phyloP scores from a whole-genome alignment of 1,284 basidiomycete genomes.

The Afroboletus lepidellus region DNA sequence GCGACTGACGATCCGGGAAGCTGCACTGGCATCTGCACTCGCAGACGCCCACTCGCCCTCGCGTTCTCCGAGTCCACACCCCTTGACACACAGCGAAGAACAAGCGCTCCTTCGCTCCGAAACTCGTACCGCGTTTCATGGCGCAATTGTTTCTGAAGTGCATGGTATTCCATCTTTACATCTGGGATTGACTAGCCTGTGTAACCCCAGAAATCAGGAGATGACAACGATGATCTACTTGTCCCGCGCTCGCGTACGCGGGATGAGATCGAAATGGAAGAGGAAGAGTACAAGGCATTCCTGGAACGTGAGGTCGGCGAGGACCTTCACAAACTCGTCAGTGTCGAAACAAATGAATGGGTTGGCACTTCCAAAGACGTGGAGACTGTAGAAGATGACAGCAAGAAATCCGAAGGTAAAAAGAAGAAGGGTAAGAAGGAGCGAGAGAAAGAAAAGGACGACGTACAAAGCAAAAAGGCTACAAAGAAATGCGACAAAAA shows the following conservation, averaged over 20 bases:
- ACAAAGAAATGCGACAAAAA: constrained; percentile 36
- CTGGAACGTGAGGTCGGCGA: constrained; percentile 81
- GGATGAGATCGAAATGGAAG: constrained; percentile 73
- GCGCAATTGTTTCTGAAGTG: constrained; percentile 37
- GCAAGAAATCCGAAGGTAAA: constrained; percentile 34
- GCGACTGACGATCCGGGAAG: constrained; percentile 61
- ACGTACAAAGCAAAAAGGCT: constrained; percentile 30
- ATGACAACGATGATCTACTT: constrained; percentile 65
- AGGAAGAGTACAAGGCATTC: constrained; percentile 80
- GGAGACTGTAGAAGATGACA: constrained; percentile 27
- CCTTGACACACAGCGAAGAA: constrained; percentile 77
- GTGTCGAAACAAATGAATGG: constrained; percentile 36
- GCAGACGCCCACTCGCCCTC: constrained; percentile 53
- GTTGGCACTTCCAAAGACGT: constrained; percentile 25
- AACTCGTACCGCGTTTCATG: constrained; percentile 80
- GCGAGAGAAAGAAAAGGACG: constrained; percentile 34
- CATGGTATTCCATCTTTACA: constrained; percentile 15
- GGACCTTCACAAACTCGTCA: constrained; percentile 62
- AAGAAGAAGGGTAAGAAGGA: constrained; percentile 34
- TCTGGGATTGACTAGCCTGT: neutral
- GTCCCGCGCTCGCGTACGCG: constrained; percentile 74
- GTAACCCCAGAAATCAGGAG: too few species aligned
- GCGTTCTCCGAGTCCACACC: constrained; percentile 44
- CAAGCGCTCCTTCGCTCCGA: constrained; percentile 76
- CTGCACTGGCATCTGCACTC: constrained; percentile 56